Evolutionary conservation across 352 stramenopile species (phyloP).

Genomic region (Pythium vanterpoolii): DNA sequence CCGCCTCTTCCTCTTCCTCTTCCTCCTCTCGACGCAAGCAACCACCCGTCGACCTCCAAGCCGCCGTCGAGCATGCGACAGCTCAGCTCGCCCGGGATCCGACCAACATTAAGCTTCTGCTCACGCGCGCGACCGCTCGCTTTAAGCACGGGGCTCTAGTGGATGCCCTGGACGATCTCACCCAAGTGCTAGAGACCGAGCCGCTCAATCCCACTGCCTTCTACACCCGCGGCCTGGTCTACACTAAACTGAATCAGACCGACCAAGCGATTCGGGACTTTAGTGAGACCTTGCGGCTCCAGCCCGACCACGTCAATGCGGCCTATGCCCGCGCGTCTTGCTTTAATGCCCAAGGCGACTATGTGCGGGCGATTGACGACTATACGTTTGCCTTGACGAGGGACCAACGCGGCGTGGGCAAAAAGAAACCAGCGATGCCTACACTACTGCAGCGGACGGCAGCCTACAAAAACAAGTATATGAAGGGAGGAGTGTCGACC

Average conservation of each 20-base stretch:
- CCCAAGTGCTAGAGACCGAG: constrained; percentile 42
- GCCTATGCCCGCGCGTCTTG: constrained; percentile 83
- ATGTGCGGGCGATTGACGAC: constrained; percentile 85
- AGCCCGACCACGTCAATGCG: constrained; percentile 87
- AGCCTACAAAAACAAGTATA: constrained; percentile 33
- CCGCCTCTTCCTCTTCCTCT: not conserved
- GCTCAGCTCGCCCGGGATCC: constrained; percentile 59
- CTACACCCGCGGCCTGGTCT: constrained; percentile 73
- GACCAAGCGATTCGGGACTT: constrained; percentile 85
- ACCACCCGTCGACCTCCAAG: constrained; percentile 54
- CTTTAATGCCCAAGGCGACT: constrained; percentile 85
- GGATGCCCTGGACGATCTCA: constrained; percentile 57
- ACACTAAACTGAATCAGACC: constrained; percentile 62
- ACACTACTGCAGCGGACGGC: constrained; percentile 29
- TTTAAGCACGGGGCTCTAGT: constrained; percentile 72
- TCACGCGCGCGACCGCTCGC: constrained; percentile 68
- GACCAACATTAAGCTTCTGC: constrained; percentile 58
- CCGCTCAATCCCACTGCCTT: constrained; percentile 41
- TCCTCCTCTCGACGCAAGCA: constrained; percentile 37
- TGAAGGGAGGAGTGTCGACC: not conserved
- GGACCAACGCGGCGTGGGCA: constrained; percentile 46
- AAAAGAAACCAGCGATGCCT: constrained; percentile 26
- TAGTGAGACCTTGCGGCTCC: constrained; percentile 57
- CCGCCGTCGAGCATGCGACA: constrained; percentile 70
- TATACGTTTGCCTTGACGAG: constrained; percentile 87